These are phyloP conservation scores for Schizopora paradoxa DNA, from an alignment of 1,284 basidiomycete genomes.

Conservation along the genomic window DNA sequence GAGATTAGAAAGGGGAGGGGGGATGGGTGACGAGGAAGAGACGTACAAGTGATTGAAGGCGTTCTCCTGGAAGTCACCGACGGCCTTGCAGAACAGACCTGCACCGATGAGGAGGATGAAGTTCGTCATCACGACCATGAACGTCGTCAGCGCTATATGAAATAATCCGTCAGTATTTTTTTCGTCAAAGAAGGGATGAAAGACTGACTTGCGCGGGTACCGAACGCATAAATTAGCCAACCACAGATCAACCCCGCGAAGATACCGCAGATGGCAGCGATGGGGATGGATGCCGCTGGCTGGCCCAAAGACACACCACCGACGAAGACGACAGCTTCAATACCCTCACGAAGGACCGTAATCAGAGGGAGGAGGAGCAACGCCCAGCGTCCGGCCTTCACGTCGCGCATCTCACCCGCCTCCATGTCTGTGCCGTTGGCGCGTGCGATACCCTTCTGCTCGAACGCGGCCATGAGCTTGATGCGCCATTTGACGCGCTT, in stretches of 20 bases:
- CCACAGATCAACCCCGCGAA: constrained; percentile 68
- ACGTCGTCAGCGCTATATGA: constrained; percentile 60
- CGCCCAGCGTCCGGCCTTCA: constrained; percentile 69
- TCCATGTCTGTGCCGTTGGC: not conserved
- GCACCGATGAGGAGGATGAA: constrained; percentile 88
- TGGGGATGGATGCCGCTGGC: constrained; percentile 78
- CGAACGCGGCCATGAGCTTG: constrained; percentile 80
- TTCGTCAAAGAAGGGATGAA: constrained; percentile 3
- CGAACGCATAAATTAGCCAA: constrained; percentile 70
- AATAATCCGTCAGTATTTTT: constrained; percentile 1
- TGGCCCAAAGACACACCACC: constrained; percentile 86
- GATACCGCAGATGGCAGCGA: constrained; percentile 82
- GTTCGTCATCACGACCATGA: constrained; percentile 86
- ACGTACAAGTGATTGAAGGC: constrained; percentile 52
- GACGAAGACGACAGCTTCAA: constrained; percentile 92
- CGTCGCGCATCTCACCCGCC: constrained; percentile 35
- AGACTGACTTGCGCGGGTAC: constrained; percentile 60
- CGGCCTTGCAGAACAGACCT: constrained; percentile 75
- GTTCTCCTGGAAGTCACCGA: constrained; percentile 68
- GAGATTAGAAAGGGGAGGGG: constrained; percentile 4
- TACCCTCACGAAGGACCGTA: constrained; percentile 87
- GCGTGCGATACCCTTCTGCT: constrained; percentile 34
- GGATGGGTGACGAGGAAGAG: not conserved
- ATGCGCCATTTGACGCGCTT: constrained; percentile 87
- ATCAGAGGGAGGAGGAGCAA: constrained; percentile 86